Percentiles rank a stretch among this genome's conserved stretches.
phyloP scores from a whole-genome alignment of 176 grass and related monocot species.

The Phragmites australis region DNA sequence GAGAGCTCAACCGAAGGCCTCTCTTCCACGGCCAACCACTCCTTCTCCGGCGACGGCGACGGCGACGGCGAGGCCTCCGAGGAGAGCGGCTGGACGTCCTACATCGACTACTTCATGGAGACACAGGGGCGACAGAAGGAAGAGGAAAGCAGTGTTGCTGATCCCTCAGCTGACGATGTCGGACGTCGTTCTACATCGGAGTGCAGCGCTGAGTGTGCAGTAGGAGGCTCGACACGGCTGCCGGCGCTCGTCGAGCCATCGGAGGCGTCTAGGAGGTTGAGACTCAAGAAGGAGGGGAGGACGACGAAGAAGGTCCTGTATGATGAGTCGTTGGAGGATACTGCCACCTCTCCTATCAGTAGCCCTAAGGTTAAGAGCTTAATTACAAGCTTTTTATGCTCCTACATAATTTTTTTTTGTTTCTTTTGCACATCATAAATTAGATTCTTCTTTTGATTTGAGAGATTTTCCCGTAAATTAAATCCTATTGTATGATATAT shows the following conservation, averaged over 20 bases:
- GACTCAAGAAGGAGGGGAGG: background rate
- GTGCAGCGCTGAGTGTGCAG: background rate
- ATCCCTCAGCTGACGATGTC: background rate
- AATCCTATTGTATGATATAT: constrained; percentile 20
- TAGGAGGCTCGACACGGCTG: background rate
- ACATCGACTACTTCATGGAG: constrained; percentile 51
- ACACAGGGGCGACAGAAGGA: background rate
- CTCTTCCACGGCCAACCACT: constrained; percentile 30
- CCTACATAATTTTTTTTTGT: no score
- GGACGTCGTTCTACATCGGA: background rate
- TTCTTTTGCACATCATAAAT: background rate
- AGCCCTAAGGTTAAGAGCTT: constrained; percentile 37
- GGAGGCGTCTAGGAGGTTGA: constrained; percentile 27
- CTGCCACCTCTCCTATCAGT: constrained; percentile 49
- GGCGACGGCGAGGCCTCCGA: background rate
- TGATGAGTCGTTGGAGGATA: constrained; percentile 54
- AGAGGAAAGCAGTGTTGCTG: background rate
- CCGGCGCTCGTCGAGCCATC: background rate
- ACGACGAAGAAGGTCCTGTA: constrained; percentile 12
- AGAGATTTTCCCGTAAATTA: background rate
- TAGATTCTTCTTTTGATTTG: background rate
- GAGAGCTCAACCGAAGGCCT: background rate
- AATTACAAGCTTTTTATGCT: background rate
- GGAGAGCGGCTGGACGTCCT: constrained; percentile 54
- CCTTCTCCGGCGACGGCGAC: background rate